Evolutionary conservation across 225 moss, liverwort and hornwort species (phyloP).

Genomic region (Ulota crispa): DNA sequence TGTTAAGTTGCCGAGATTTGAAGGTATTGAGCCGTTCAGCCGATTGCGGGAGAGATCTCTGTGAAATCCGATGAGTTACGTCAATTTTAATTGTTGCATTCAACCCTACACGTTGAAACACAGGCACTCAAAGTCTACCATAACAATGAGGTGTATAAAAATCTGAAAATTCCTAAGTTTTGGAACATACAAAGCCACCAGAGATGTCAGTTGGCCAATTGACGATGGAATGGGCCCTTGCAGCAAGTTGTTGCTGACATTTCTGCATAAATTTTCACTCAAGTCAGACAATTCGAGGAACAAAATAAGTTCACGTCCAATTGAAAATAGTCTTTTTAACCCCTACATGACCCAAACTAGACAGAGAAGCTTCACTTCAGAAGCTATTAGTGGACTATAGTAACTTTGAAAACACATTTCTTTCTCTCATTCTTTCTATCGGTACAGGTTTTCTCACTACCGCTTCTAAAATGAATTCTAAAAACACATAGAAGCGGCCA

Average conservation of each 20-base stretch:
- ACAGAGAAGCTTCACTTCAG: background rate
- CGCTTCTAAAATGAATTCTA: background rate
- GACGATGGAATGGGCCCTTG: slow-evolving; percentile 62
- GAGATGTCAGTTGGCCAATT: slow-evolving; percentile 51
- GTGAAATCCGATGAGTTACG: slow-evolving; percentile 11
- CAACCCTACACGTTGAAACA: background rate
- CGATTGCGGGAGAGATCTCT: slow-evolving; percentile 77
- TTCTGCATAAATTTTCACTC: slow-evolving; percentile 48
- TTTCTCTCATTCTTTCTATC: background rate
- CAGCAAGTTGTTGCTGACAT: slow-evolving; percentile 67
- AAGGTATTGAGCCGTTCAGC: slow-evolving; percentile 69
- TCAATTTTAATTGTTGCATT: background rate
- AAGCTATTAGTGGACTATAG: background rate
- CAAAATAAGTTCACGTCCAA: background rate
- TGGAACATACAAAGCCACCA: slow-evolving; percentile 58
- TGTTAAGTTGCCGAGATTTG: slow-evolving; percentile 57
- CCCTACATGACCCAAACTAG: background rate
- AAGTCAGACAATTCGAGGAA: background rate
- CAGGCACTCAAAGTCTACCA: background rate
- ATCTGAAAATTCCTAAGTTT: slow-evolving; percentile 3
- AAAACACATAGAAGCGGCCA: background rate
- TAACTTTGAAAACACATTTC: background rate
- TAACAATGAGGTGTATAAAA: no score
- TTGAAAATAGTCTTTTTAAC: background rate
- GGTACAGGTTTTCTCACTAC: background rate